Base-by-base conservation (phyloP, 2,329 filamentous ascomycete genomes). In the Sarocladium kiliense region DNA sequence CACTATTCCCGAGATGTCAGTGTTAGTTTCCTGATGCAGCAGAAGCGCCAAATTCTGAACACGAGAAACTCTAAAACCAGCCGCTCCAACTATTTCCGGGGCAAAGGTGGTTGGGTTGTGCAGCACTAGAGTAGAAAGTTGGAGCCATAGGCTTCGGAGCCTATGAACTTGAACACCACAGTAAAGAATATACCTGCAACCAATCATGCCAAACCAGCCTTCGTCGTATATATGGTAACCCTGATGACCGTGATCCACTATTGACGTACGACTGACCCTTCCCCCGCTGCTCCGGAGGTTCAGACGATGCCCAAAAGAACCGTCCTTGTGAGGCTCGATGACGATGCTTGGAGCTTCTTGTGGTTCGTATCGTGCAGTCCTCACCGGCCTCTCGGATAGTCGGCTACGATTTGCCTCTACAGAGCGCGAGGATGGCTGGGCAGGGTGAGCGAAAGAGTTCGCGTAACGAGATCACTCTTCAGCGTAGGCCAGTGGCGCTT, bases 31-130 rank as follows among this genome's bases (percentile, higher is more conserved):
- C 47, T 19, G 5, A 36, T 51, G 26, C 30, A 36, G 18, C 47
- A 2, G 10, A 18, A 21, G 18, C 18, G 47, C 16, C 30, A 10
- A 10, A 36, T 9, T 3, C 18, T 36, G 47, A 51, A 51, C 30
- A 51, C 47, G 47, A 51, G 47, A 51, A 51, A 32, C 30, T 51
- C 30, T 30, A 51, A 36, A 51, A 16, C n/a, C n/a, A 14, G 25
- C 6, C 47, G 44, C 44, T 47, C 14, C 44, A 7, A 51, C 34
- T 18, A 11, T 34, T 36, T 32, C 23, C 14, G 19, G 14, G n/a
- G 18, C 39, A 23, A 14, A 36, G 47, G 30, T 18, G 25, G 25
- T 23, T 34, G 23, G n/a, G 44, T n/a, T 32, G 44, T 21, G 41
- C 41, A 16, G 30, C 7, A n/a, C 44, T 32, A 32, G 14, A 32